Evolutionary conservation across 2,329 filamentous ascomycete species (phyloP), one percentile per base, ranked within the genome.

Genomic region (Macroventuria anomochaeta): DNA sequence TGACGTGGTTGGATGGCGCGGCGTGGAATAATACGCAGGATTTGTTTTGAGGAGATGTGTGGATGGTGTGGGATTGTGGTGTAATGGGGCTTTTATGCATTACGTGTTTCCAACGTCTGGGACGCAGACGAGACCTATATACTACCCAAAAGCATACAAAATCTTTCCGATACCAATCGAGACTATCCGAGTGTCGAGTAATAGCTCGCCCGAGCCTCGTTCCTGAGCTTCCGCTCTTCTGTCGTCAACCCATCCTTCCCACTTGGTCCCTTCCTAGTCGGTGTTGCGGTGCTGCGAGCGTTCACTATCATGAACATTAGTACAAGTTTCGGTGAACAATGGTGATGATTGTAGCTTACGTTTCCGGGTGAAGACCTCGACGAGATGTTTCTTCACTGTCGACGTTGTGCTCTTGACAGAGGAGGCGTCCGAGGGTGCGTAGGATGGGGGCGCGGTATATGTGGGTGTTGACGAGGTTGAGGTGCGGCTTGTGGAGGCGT

Each of bases 1-100:
- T 74, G 41, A 68, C 67, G 31, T 74, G 71, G 71, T 32, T 74
- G 44, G 70, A 74, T 56, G 68, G 72, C 41, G 70, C 70, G n/a
- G 71, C 71, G 15, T 73, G 68, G 69, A 71, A 64, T 42, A 73
- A 70, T 43, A 65, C 64, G 7, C 39, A 62, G 46, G 59, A 64
- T 36, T 38, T 62, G 23, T 64, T 59, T 31, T 63, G 32, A 52
- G 23, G 12, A 17, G n/a, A n/a, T n/a, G n/a, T n/a, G n/a, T n/a
- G n/a, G n/a, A n/a, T n/a, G n/a, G n/a, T n/a, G n/a, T n/a, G n/a
- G n/a, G n/a, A n/a, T n/a, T n/a, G n/a, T n/a, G n/a, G n/a, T n/a
- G n/a, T n/a, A n/a, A n/a, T n/a, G n/a, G n/a, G n/a, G n/a, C n/a
- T n/a, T 25, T 26, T 15, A 40, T 25, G 28, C n/a, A 34, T 26